Conservation (phyloP, 495 filamentous ascomycete genomes). For the Lophiostoma macrostomum region DNA sequence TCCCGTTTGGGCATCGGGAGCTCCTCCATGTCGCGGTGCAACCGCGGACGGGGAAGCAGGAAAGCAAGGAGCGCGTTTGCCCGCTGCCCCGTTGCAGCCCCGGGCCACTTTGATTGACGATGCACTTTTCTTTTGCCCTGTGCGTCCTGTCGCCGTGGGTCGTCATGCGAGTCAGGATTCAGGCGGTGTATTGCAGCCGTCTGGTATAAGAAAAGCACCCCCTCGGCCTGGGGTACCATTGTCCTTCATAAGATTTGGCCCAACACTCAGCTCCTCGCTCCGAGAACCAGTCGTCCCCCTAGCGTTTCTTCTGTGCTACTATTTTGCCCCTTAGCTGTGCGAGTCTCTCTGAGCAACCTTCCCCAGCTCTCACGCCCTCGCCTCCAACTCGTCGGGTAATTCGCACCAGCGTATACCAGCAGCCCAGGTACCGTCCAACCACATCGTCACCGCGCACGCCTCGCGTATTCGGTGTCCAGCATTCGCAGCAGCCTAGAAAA, state of each 20-base stretch:
- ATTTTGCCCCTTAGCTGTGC: too few relatives aligned
- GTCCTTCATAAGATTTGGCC: background rate
- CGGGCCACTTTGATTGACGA: constrained; percentile 2
- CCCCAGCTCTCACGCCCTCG: constrained; percentile 12
- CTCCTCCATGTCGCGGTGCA: constrained; percentile 14
- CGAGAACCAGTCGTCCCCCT: background rate
- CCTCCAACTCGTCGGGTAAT: constrained; percentile 28
- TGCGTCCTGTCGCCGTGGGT: background rate
- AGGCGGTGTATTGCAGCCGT: constrained; percentile 6
- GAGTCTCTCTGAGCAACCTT: background rate
- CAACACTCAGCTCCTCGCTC: background rate
- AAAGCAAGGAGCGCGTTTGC: constrained; percentile 16
- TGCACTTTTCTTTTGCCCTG: constrained; percentile 18
- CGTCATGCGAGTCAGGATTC: constrained; percentile 10
- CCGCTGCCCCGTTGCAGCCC: constrained; percentile 8
- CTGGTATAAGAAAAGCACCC: constrained; percentile 18
- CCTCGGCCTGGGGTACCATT: constrained; percentile 3
- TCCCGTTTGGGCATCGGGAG: constrained; percentile 9
- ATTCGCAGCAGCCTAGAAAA: constrained; percentile 4
- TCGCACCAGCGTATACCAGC: constrained; percentile 20
- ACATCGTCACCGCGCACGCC: background rate
- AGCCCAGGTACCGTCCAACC: constrained; percentile 16
- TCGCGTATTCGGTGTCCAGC: background rate
- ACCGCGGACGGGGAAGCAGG: constrained; percentile 19
- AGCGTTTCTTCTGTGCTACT: background rate